Conservation (phyloP, 139 green algal genomes). For the Coelastrella sp. region DNA sequence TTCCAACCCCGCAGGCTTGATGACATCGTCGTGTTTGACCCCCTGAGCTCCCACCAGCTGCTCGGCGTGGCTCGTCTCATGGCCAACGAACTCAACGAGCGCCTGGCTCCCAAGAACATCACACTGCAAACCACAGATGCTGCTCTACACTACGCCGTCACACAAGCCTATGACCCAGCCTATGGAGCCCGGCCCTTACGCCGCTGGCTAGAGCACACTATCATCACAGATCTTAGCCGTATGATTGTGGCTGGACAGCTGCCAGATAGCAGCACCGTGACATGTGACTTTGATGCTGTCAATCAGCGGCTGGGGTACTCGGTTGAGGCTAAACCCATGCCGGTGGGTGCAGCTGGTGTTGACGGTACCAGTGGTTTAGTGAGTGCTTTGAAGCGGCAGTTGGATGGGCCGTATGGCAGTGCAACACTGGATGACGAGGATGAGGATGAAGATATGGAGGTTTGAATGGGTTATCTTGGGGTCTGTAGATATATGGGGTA, state of each 20-base stretch:
- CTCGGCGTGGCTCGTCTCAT: conserved; percentile 80
- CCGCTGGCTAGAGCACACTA: conserved; percentile 79
- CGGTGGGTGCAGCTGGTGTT: background rate
- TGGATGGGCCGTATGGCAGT: conserved; percentile 34
- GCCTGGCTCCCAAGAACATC: conserved; percentile 79
- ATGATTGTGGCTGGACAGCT: conserved; percentile 80
- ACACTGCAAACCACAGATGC: conserved; percentile 63
- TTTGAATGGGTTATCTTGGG: background rate
- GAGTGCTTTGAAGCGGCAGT: conserved; percentile 25
- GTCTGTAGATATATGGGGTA: too few relatives aligned
- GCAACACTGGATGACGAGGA: conserved; percentile 21
- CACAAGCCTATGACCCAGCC: conserved; percentile 35
- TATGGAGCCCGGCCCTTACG: conserved; percentile 86
- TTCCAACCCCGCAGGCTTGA: conserved; percentile 94
- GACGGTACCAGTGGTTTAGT: background rate
- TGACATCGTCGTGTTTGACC: conserved; percentile 92
- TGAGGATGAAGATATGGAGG: conserved; percentile 29
- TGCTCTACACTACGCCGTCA: conserved; percentile 70
- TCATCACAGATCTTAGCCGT: conserved; percentile 76
- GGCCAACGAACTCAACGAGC: conserved; percentile 72
- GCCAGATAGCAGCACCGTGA: conserved; percentile 62
- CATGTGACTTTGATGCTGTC: conserved; percentile 24
- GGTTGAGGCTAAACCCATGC: conserved; percentile 39
- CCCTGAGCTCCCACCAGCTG: conserved; percentile 77
- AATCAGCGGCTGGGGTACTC: conserved; percentile 27